These are phyloP conservation scores for Colletotrichum noveboracense DNA, from an alignment of 2,329 filamentous ascomycete species.

Conservation along the genomic window DNA sequence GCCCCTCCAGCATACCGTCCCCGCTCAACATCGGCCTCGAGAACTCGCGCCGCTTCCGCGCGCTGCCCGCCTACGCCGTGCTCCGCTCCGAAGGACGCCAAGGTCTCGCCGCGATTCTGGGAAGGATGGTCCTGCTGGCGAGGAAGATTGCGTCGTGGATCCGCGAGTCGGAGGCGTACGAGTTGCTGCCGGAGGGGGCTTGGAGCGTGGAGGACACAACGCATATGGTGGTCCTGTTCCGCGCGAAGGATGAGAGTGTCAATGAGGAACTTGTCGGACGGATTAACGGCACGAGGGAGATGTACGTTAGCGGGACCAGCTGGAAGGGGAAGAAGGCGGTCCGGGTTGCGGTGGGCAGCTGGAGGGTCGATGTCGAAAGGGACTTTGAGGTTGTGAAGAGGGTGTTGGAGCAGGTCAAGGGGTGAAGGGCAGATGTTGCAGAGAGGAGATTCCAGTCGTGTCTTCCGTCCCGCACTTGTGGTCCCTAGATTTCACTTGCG, in stretches of 20 bases:
- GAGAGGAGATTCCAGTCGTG: fast-evolving
- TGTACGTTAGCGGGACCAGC: conserved; percentile 83
- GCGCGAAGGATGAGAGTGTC: conserved; percentile 64
- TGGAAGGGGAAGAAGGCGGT: conserved; percentile 79
- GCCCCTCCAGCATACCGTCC: conserved; percentile 64
- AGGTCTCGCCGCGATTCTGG: conserved; percentile 73
- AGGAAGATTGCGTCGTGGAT: conserved; percentile 71
- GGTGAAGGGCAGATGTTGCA: not conserved
- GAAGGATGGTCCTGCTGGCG: conserved; percentile 74
- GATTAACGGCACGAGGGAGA: conserved; percentile 76
- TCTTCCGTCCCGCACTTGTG: not conserved
- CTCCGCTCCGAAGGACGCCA: conserved; percentile 74
- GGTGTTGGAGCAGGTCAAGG: conserved; percentile 60
- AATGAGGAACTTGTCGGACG: conserved; percentile 71
- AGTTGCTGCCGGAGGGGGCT: conserved; percentile 63
- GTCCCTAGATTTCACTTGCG: not conserved
- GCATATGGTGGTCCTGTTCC: conserved; percentile 74
- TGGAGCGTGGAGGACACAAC: conserved; percentile 51
- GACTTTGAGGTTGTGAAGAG: conserved; percentile 70
- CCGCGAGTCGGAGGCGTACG: conserved; percentile 64
- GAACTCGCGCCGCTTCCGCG: conserved; percentile 89
- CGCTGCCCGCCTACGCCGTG: conserved; percentile 86
- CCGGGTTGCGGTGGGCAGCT: conserved; percentile 86
- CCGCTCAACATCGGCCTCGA: conserved; percentile 88
- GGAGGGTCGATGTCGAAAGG: conserved; percentile 73